Conservation (phyloP, 768 basidiomycete genomes). For the Boletus barrowsii region DNA sequence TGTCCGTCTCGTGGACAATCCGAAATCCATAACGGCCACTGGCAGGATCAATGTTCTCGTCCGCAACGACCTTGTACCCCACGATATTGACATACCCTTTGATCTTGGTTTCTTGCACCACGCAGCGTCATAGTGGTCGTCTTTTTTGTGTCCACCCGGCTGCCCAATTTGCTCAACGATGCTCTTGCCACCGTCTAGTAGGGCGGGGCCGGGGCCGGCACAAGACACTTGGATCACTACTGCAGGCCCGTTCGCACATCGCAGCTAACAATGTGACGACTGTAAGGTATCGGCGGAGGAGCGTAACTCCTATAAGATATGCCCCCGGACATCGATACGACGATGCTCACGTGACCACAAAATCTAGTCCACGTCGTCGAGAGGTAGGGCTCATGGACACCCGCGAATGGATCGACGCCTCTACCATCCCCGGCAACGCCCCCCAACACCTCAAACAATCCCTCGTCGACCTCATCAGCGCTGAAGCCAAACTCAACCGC, state of each 20-base stretch:
- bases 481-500: neutral
- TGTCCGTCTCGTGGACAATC: slow-evolving; percentile 85
- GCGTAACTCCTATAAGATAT: too few relatives aligned
- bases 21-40: slow-evolving; percentile 93
- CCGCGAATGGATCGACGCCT: slow-evolving; percentile 15
- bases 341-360: too few relatives aligned
- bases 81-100: slow-evolving; percentile 91
- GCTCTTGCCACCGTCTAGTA: slow-evolving; percentile 67
- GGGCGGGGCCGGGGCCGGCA: too few relatives aligned
- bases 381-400: too few relatives aligned
- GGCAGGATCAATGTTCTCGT: slow-evolving; percentile 90
- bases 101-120: slow-evolving; percentile 78
- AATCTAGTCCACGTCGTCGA: too few relatives aligned
- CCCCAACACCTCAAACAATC: slow-evolving; percentile 25
- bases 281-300: too few relatives aligned
- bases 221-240: too few relatives aligned
- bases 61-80: slow-evolving; percentile 91
- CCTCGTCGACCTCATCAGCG: slow-evolving; percentile 20
- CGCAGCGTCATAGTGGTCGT: slow-evolving; percentile 79
- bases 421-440: slow-evolving; percentile 29
- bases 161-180: slow-evolving; percentile 89
- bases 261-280: too few relatives aligned
- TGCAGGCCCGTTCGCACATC: too few relatives aligned
- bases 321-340: too few relatives aligned
- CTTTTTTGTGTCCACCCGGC: slow-evolving; percentile 95